Conservation (phyloP, 2,329 filamentous ascomycete species). For the Epichloe brachyelytri region DNA sequence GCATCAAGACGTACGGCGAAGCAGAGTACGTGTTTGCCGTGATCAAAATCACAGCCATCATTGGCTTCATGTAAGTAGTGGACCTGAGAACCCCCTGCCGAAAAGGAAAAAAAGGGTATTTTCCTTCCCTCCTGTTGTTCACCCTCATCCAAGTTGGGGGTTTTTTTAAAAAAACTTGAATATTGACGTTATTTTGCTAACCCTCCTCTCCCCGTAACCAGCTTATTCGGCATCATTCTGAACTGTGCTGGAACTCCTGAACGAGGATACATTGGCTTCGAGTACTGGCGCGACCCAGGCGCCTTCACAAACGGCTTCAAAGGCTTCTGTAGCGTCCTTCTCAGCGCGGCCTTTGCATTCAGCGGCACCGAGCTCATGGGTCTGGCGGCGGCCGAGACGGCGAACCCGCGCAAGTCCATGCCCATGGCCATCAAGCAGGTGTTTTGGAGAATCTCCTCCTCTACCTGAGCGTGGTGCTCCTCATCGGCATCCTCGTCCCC, state of each 20-base stretch:
- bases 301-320: conserved; percentile 13
- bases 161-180: too few species aligned
- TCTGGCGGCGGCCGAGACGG: conserved; percentile 13
- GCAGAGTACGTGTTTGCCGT: conserved; percentile 80
- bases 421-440: conserved; percentile 14
- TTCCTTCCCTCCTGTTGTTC: too few species aligned
- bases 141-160: too few species aligned
- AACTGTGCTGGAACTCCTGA: conserved; percentile 11
- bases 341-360: conserved; percentile 11
- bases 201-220: neutral
- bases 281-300: conserved; percentile 12
- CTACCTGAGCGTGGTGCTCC: conserved; percentile 11
- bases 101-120: too few species aligned
- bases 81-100: too few species aligned
- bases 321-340: conserved; percentile 12
- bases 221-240: conserved; percentile 11
- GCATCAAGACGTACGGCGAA: conserved; percentile 79
- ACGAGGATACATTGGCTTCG: conserved; percentile 10
- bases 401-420: conserved; percentile 13
- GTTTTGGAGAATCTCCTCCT: conserved; percentile 14
- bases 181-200: neutral
- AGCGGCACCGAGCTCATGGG: conserved; percentile 13
- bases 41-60: conserved; percentile 72
- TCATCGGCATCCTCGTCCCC: conserved; percentile 12
- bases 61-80: conserved; percentile 65